phyloP scores from a whole-genome alignment of 169 alveolate species.

The Babesia bigemina region DNA sequence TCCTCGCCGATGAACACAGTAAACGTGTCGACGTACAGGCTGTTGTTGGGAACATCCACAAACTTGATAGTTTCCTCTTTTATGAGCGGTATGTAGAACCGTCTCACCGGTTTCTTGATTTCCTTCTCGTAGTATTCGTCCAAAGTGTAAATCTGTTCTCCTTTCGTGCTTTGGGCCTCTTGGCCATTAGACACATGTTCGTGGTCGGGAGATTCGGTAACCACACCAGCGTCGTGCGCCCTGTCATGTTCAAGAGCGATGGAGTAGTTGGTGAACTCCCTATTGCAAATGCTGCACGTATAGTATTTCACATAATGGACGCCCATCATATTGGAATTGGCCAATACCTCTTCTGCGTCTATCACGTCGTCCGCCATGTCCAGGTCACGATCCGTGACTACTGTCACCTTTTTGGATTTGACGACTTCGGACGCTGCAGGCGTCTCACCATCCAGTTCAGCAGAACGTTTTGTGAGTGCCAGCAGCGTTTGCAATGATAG shows the following conservation, averaged over 20 bases:
- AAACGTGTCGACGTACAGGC: slow-evolving; percentile 60
- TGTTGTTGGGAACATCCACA: slow-evolving; percentile 61
- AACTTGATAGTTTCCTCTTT: slow-evolving; percentile 55
- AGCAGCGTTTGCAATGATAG: slow-evolving; percentile 41
- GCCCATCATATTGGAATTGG: slow-evolving; percentile 36
- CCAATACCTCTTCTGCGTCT: slow-evolving; percentile 51
- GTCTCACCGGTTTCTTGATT: slow-evolving; percentile 36
- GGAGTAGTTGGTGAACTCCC: slow-evolving; percentile 49
- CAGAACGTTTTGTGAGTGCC: slow-evolving; percentile 13
- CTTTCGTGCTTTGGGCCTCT: not conserved
- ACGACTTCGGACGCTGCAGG: not conserved
- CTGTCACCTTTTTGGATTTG: slow-evolving; percentile 12
- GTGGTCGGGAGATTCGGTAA: not conserved
- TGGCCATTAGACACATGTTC: not conserved
- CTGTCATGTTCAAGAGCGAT: slow-evolving; percentile 53
- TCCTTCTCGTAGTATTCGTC: slow-evolving; percentile 42
- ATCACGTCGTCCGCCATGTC: slow-evolving; percentile 57
- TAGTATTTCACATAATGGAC: slow-evolving; percentile 53
- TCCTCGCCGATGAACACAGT: slow-evolving; percentile 64
- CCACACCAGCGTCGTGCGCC: slow-evolving; percentile 31
- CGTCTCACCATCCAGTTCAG: slow-evolving; percentile 7
- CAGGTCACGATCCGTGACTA: slow-evolving; percentile 56
- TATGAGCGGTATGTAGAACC: slow-evolving; percentile 61
- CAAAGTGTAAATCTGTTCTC: slow-evolving; percentile 19
- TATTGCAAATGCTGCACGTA: slow-evolving; percentile 43